These are phyloP conservation scores for Lunularia cruciata DNA, from an alignment of 225 moss, liverwort and hornwort species.

Conservation along the genomic window DNA sequence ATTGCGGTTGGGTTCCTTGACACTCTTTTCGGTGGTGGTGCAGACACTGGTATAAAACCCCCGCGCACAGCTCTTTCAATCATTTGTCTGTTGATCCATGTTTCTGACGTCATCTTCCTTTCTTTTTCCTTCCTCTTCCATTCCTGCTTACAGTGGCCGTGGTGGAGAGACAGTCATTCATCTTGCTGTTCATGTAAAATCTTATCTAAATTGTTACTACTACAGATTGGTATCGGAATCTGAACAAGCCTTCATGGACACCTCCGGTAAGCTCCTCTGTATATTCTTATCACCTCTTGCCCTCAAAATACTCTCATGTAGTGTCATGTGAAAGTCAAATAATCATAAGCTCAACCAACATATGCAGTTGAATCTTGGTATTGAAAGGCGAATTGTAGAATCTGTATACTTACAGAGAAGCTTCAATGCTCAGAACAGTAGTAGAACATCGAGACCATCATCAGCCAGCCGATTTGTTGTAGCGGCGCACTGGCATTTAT, in stretches of 20 bases:
- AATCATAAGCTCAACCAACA: background rate
- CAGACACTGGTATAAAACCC: slow-evolving; percentile 45
- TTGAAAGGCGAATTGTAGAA: background rate
- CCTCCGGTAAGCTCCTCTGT: slow-evolving; percentile 61
- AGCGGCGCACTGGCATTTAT: no score
- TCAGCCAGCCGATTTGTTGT: no score
- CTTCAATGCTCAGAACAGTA: no score
- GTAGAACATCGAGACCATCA: no score
- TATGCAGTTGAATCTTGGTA: background rate
- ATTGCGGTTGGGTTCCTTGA: slow-evolving; percentile 51
- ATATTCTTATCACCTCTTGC: background rate
- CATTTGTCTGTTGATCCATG: background rate
- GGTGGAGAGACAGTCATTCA: background rate
- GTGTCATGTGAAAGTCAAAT: no score
- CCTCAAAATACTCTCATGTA: background rate
- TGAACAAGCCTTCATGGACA: slow-evolving; percentile 95
- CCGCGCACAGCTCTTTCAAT: background rate
- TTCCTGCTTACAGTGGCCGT: background rate
- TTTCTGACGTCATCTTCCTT: background rate
- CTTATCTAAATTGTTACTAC: background rate
- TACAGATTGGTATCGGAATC: slow-evolving; percentile 74
- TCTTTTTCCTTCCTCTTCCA: no score
- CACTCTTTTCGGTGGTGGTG: slow-evolving; percentile 45
- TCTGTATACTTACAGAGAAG: no score
- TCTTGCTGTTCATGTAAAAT: background rate